Evolutionary conservation across 805 yeast genomes (phyloP).

Genomic region (Kodamaea neixiangensis): DNA sequence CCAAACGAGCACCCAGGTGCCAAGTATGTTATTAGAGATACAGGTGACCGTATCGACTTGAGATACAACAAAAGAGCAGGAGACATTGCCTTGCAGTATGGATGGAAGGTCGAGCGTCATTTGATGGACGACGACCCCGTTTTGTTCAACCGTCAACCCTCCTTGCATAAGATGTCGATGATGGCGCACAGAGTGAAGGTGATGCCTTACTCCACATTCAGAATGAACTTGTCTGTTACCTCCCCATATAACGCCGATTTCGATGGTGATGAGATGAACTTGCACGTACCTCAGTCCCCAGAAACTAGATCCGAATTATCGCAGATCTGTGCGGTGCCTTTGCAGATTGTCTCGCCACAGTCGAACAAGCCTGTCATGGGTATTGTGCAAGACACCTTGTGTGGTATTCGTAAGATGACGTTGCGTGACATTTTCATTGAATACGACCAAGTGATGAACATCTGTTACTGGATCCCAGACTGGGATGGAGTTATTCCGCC

Average conservation of each 20-base stretch:
- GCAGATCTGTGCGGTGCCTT: slow-evolving; percentile 94
- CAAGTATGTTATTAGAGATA: slow-evolving; percentile 94
- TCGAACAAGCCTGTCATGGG: slow-evolving; percentile 99
- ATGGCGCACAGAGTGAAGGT: slow-evolving; percentile 99
- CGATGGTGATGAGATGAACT: slow-evolving; percentile 99
- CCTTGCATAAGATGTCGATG: slow-evolving; percentile 99
- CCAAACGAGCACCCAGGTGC: slow-evolving; percentile 99
- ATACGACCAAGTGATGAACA: slow-evolving; percentile 93
- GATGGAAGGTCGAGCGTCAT: slow-evolving; percentile 99
- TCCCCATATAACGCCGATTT: slow-evolving; percentile 99
- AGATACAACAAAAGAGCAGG: slow-evolving; percentile 98
- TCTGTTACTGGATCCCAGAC: slow-evolving; percentile 95
- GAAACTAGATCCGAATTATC: slow-evolving; percentile 96
- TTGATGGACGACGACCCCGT: slow-evolving; percentile 98
- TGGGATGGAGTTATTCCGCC: slow-evolving; percentile 99
- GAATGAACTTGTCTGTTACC: slow-evolving; percentile 94
- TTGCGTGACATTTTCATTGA: slow-evolving; percentile 86
- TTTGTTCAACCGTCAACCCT: slow-evolving; percentile 97
- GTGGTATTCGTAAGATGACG: slow-evolving; percentile 97
- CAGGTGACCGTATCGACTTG: slow-evolving; percentile 97
- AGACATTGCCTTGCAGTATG: slow-evolving; percentile 95
- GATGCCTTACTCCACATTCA: slow-evolving; percentile 97
- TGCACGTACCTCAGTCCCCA: slow-evolving; percentile 98
- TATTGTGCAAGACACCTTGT: slow-evolving; percentile 96
- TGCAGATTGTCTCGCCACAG: slow-evolving; percentile 97